Base-by-base conservation (phyloP, 2,329 filamentous ascomycete species). In the Fusarium annulatum region DNA sequence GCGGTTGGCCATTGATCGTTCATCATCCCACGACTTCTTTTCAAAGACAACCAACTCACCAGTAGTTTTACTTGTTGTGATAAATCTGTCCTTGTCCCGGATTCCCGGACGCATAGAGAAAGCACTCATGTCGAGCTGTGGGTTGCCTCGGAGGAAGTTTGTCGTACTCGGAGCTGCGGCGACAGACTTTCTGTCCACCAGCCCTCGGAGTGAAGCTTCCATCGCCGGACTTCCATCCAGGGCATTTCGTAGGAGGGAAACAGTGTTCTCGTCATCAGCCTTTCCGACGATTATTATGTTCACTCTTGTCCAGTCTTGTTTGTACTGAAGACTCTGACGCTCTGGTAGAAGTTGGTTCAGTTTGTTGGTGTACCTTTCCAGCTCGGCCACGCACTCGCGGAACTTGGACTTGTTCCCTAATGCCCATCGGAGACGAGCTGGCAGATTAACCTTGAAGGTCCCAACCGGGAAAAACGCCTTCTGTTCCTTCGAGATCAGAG, bases 251-350 rank as follows among this genome's bases (percentile, higher is more conserved):
- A 60, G 28, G 0, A 60, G 3, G 0, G 45, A 53, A 0, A 60
- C 57, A 0, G 57, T 53, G 16, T 53, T 41, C 2, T 60, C 57
- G 1, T 60, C 45, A 14, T 60, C 57, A 0, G 57, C 45, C 9
- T 60, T 53, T 2, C 57, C 57, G 2, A 60, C 57, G 5, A 60
- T 60, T 5, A 60, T 53, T 3, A 60, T 60, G 3, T 53, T 60
- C 9, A 60, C 34, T 14, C 57, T 21, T 34, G 57, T 60, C 57
- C 57, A 60, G 45, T 60, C 57, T 23, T 60, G 57, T 6, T 53
- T 53, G 5, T 41, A 60, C 26, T 60, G 57, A 2, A 60, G 45
- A 15, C 16, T 53, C 36, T 60, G 57, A 0, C 57, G 57, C 7
- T 60, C 57, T 26, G 57, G 57, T 8, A 60, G 1, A 0, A 60